Conservation (phyloP, 257 asterid species). For the Ehretia macrophylla region DNA sequence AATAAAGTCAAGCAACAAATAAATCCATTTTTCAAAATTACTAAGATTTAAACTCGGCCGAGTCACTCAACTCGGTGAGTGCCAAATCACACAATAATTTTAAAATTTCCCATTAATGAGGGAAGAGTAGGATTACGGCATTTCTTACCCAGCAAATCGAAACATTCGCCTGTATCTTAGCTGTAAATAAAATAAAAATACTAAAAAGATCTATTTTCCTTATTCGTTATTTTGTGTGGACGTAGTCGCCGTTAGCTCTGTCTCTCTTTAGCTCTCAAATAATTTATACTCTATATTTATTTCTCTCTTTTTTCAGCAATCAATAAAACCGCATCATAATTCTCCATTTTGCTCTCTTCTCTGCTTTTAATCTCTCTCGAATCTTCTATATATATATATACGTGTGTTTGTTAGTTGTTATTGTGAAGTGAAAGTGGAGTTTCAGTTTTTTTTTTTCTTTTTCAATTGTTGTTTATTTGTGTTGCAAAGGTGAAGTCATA, state of each 20-base stretch:
- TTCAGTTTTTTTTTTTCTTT: not conserved
- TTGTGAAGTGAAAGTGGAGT: not conserved
- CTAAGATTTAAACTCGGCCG: too few relatives aligned
- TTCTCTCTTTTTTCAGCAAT: too few relatives aligned
- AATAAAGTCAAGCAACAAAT: too few relatives aligned
- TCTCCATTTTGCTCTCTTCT: not conserved
- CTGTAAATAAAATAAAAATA: not conserved
- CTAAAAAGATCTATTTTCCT: not conserved
- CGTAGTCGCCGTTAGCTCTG: not conserved
- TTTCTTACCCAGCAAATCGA: not conserved
- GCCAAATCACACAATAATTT: not conserved
- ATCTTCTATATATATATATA: not conserved
- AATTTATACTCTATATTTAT: too few relatives aligned
- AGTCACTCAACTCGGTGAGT: too few relatives aligned
- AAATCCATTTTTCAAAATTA: too few relatives aligned
- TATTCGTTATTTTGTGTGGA: not conserved
- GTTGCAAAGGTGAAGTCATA: not conserved
- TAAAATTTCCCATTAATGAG: not conserved
- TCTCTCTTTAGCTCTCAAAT: not conserved
- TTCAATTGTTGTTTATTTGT: not conserved
- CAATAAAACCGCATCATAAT: too few relatives aligned
- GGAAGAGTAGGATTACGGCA: not conserved
- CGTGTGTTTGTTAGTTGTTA: not conserved
- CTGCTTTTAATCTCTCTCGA: not conserved
- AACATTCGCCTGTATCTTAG: not conserved